Evolutionary conservation across 495 filamentous ascomycete genomes (phyloP).

Genomic region (Penicillium turbatum): DNA sequence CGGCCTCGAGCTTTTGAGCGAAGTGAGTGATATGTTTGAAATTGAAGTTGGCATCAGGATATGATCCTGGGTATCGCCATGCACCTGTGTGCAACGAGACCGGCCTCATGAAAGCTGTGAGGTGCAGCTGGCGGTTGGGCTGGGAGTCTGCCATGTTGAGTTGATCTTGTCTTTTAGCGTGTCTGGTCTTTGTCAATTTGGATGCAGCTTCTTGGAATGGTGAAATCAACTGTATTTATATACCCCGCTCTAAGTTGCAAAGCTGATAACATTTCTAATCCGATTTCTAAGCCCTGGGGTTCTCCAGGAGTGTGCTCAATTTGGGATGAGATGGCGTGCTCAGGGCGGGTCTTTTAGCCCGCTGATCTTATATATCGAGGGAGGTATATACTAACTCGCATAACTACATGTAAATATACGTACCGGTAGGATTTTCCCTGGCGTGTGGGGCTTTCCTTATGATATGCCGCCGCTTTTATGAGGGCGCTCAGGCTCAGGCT

Average conservation of each 20-base stretch:
- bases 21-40: conserved; percentile 50
- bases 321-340: conserved; percentile 10
- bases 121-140: conserved; percentile 37
- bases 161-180: background rate
- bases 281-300: conserved; percentile 7
- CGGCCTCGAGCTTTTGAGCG: conserved; percentile 52
- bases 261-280: conserved; percentile 5
- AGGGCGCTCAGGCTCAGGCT: too few relatives aligned
- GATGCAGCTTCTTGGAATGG: background rate
- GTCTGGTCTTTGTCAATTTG: background rate
- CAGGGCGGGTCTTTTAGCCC: too few relatives aligned
- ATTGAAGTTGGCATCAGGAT: conserved; percentile 58
- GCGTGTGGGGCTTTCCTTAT: too few relatives aligned
- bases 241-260: background rate
- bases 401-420: too few relatives aligned
- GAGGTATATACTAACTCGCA: too few relatives aligned
- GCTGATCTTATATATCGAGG: too few relatives aligned
- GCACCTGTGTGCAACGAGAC: conserved; percentile 54
- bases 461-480: too few relatives aligned
- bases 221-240: conserved; percentile 2
- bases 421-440: too few relatives aligned
- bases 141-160: conserved; percentile 16
- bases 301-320: background rate
- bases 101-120: conserved; percentile 58
- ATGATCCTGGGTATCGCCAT: conserved; percentile 54